Evolutionary conservation across 75 land plant species (phyloP), one percentile per base, ranked within the genome.

Genomic region (Selaginella moellendorffii): DNA sequence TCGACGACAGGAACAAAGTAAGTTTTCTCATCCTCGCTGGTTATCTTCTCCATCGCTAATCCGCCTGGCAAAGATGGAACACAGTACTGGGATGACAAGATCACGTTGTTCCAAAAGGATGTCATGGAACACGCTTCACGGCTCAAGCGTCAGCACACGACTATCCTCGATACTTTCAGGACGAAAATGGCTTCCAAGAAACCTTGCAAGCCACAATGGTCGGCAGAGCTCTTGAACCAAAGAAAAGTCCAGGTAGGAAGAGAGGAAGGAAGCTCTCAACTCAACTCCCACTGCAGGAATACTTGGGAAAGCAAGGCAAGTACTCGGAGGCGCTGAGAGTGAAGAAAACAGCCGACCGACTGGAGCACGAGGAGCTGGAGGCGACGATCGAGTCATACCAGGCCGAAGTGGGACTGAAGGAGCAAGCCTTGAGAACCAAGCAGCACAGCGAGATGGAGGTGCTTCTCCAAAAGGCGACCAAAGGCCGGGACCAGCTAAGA

Each of bases 361-460:
- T 70, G 73, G 77, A 75, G 30, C 73, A 69, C 20, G 29, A 63
- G n/a, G 77, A 75, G 59, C 59, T 75, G 1, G 65, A 75, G 72
- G 73, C 69, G 5, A 72, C 77, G 66, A 30, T 75, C 12, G 69
- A 70, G n/a, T 62, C 73, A 30, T 70, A 36, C 62, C 68, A 72
- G 29, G 68, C 72, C 0, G 77, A 75, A 30, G 64, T 70, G 1
- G 56, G 59, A 24, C 25, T 36, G 12, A 75, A 75, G 46, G 77
- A 75, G 24, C 73, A 70, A 24, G 62, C 73, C 21, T 46, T 75
- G 12, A 68, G 77, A 0, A 68, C 74, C n/a, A 75, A 75, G 30
- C 77, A 75, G 61, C 73, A 69, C 52, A 62, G 54, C 1, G 77
- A 75, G 29, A 75, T 75, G 77, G 73, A 70, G 22, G 74, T 75